Base-by-base conservation (phyloP, 352 stramenopile species). In the Pythium apleroticum region DNA sequence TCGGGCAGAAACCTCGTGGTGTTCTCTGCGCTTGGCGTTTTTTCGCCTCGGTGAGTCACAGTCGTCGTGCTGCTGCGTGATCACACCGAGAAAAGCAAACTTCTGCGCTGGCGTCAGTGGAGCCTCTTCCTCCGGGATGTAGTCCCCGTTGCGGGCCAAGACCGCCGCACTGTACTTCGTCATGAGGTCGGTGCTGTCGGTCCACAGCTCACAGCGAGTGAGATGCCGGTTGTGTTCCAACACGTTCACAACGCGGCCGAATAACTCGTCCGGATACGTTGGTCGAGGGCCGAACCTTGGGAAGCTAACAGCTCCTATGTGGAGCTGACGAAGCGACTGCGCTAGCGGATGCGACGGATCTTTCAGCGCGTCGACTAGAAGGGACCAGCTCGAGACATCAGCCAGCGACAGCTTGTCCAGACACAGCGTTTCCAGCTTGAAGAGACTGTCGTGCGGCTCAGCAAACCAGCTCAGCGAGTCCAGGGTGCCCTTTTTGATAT, bases 81-180 rank as follows among this genome's bases (percentile, higher is more conserved):
- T 55, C 22, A 33, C 53, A 20, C 60, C 60, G 7, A 67, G 31
- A 19, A 67, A 67, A 17, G 60, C 60, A 0, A 67, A 30, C 43
- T 61, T 61, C 9, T 50, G 22, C 0, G 31, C 30, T 8, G 9
- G 25, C 4, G 52, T 0, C 11, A 67, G n/a, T 3, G 60, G 60
- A 3, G n/a, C 43, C 24, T 57, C 56, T 39, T 62, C 30, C 0
- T 61, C 41, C 24, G 52, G 55, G 30, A 61, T 55, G 12, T 46
- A 43, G 19, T 67, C 60, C 3, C 39, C 22, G 43, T 67, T 43
- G 19, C 62, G 60, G 1, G 30, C 28, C 28, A 62, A 19, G 31
- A 67, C 37, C 12, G 52, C 39, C 1, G 60, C 31, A 22, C 60
- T 50, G 60, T 52, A 58, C 37, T 56, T 55, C 1, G 9, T 17